Evolutionary conservation across 176 grass and related monocot genomes (phyloP).

Genomic region (Elaeis guineensis): DNA sequence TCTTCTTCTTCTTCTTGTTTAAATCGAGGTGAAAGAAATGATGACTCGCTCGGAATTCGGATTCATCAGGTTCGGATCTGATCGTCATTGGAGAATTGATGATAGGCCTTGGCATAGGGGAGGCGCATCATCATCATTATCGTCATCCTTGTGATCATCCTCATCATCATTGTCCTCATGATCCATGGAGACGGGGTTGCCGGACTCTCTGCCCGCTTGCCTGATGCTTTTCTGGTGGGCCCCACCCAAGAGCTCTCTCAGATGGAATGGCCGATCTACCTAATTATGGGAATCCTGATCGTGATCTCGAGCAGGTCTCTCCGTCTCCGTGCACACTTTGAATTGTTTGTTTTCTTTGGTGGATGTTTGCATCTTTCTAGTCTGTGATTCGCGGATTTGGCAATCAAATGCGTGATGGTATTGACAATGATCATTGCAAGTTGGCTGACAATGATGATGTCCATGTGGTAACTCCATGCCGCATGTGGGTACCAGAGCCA

Average conservation of each 20-base stretch:
- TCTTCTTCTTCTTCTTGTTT: too few relatives aligned
- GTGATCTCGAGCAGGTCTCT: constrained; percentile 35
- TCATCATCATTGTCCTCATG: constrained; percentile 1
- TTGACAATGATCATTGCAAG: too few relatives aligned
- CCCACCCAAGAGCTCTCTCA: constrained; percentile 23
- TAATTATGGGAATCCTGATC: constrained; percentile 38
- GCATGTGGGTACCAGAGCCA: too few relatives aligned
- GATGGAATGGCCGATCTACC: constrained; percentile 55
- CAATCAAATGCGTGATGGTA: too few relatives aligned
- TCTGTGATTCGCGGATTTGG: too few relatives aligned
- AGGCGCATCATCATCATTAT: constrained; percentile 11
- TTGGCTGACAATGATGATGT: too few relatives aligned
- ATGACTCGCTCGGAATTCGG: too few relatives aligned
- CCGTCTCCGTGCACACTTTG: neutral
- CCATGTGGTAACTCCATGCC: too few relatives aligned
- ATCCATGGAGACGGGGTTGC: constrained; percentile 29
- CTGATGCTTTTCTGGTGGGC: constrained; percentile 23
- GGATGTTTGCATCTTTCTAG: too few relatives aligned
- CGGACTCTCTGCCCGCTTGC: neutral
- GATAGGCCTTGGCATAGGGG: constrained; percentile 23
- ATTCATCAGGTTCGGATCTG: too few relatives aligned
- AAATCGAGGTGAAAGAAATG: too few relatives aligned
- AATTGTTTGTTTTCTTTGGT: too few relatives aligned
- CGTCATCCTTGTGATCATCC: neutral
- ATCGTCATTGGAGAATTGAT: constrained; percentile 14